Percentiles rank a stretch among this genome's conserved stretches.
phyloP scores from a whole-genome alignment of 257 asterid species.

The Knoxia roxburghii region DNA sequence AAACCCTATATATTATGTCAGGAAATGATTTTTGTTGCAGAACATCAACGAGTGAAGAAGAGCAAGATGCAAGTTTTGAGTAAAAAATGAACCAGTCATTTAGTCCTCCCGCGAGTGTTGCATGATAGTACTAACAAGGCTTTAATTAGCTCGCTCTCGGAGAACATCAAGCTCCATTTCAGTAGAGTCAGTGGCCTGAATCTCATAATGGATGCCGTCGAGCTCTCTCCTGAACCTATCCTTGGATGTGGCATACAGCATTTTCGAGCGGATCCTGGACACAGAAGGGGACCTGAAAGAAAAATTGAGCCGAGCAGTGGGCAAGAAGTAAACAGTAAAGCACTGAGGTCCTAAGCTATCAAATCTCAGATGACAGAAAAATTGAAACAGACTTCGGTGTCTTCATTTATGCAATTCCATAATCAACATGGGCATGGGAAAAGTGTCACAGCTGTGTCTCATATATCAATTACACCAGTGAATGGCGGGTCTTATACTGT shows the following conservation, averaged over 20 bases:
- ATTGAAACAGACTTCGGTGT: not conserved
- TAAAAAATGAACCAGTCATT: not conserved
- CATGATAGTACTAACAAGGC: not conserved
- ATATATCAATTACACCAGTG: not conserved
- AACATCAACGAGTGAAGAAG: not conserved
- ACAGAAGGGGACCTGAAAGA: constrained; percentile 34
- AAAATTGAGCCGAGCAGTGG: not conserved
- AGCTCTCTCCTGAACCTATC: constrained; percentile 37
- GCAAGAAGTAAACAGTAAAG: not conserved
- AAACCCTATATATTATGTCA: constrained; percentile 9
- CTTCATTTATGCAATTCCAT: not conserved
- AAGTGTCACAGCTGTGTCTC: not conserved
- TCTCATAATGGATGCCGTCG: constrained; percentile 33
- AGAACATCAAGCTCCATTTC: constrained; percentile 44
- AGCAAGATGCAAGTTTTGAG: not conserved
- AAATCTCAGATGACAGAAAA: not conserved
- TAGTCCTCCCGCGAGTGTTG: not conserved
- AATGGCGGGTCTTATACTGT: not conserved
- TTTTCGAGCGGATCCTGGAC: constrained; percentile 36
- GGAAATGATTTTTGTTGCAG: constrained; percentile 13
- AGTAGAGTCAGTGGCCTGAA: constrained; percentile 41
- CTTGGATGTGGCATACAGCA: constrained; percentile 39
- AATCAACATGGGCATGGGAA: too few relatives aligned
- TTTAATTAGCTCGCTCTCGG: constrained; percentile 34
- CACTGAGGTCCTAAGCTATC: not conserved